Base-by-base conservation (phyloP, 1,284 basidiomycete species). In the Apiotrichum gamsii region DNA sequence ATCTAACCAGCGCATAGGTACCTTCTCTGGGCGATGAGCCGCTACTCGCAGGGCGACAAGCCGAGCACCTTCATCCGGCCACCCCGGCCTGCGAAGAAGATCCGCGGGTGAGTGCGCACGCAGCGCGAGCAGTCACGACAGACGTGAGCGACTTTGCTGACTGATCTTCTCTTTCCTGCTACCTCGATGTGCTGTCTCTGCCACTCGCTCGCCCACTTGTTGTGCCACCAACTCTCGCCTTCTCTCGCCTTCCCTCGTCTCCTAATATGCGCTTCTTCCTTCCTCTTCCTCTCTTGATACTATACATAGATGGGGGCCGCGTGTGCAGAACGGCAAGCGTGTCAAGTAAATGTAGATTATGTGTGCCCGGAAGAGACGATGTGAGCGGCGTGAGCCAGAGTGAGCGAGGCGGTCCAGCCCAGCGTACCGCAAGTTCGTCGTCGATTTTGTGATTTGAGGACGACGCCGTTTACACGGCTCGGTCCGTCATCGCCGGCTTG, bases 101-200 rank as follows among this genome's bases (percentile, higher is more conserved):
- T 61, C 52, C 57, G 69, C 49, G 65, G 69, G 69, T 70, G 52
- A 55, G 67, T 64, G n/a, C 4, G 16, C n/a, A n/a, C n/a, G n/a
- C n/a, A 23, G 5, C 15, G 14, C 18, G 29, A 23, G 25, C 20
- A 33, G 15, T 18, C 1, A 9, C 8, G 38, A 8, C 5, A 10
- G 30, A 34, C 15, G 21, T 8, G 34, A 15, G 20, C 35, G n/a
- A n/a, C n/a, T n/a, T n/a, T n/a, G n/a, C n/a, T 45, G 24, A 40
- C 28, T 28, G 16, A 14, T 21, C n/a, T 9, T 29, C 13, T 25
- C n/a, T 18, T 36, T 18, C n/a, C n/a, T 6, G 16, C 30, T 33
- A 11, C 11, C 11, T 29, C 13, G n/a, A 10, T 3, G 18, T 14
- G 5, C 20, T 34, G 11, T 4, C 21, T 43, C 24, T 16, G 21